A percentile compares a stretch with the other conserved stretches of the same genome.
Conservation (phyloP, 192 early-diverging fungal species). For the Glomus cerebriforme region DNA sequence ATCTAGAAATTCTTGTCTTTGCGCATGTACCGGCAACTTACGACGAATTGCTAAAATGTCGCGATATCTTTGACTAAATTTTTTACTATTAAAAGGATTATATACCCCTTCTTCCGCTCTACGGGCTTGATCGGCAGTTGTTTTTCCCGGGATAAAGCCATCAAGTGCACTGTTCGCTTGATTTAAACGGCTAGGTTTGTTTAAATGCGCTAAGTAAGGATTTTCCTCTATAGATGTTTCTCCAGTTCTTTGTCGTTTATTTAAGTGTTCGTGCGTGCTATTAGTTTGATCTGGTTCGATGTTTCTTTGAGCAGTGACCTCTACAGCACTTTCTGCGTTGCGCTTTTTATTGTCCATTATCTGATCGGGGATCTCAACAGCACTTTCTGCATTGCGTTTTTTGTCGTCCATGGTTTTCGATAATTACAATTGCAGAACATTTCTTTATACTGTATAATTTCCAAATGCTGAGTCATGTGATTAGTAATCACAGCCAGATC, state of each 20-base stretch:
- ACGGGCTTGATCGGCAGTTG: conserved; percentile 87
- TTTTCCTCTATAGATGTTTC: conserved; percentile 5
- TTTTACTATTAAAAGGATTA: conserved; percentile 82
- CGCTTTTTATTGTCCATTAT: not conserved
- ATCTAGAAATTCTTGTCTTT: conserved; percentile 88
- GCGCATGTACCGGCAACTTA: conserved; percentile 91
- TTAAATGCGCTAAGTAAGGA: conserved; percentile 22
- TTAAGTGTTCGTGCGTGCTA: not conserved
- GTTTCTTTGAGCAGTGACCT: not conserved
- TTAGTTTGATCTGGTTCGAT: conserved; percentile 2
- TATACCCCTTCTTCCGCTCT: conserved; percentile 65
- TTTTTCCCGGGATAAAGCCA: conserved; percentile 69
- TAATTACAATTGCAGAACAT: too few relatives aligned
- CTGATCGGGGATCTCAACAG: too few relatives aligned
- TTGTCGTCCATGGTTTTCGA: too few relatives aligned
- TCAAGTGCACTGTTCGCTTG: conserved; percentile 37
- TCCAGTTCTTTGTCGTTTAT: conserved; percentile 9
- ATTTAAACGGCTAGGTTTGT: not conserved
- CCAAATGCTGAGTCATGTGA: too few relatives aligned
- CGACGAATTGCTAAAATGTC: conserved; percentile 85
- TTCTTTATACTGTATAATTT: too few relatives aligned
- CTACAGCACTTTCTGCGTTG: not conserved
- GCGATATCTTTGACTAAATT: conserved; percentile 81
- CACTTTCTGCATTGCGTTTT: too few relatives aligned
- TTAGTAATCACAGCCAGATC: too few relatives aligned